A percentile compares a stretch with the other conserved stretches of the same genome.
Conservation (phyloP, 2,329 filamentous ascomycete species). For the Chlorencoelia australis region DNA sequence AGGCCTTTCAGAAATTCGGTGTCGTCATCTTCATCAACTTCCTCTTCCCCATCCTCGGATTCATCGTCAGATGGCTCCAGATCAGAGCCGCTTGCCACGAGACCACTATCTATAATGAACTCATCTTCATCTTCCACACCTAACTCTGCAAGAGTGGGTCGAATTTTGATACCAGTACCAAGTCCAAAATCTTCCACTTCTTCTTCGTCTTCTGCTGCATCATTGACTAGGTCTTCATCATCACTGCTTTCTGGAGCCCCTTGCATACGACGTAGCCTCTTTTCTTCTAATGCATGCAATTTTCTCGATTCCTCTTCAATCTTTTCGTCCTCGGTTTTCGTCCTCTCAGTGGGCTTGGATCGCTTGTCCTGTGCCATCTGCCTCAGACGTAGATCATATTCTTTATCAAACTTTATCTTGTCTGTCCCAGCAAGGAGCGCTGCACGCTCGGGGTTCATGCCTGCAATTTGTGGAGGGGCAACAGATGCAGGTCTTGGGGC, state of each 20-base stretch:
- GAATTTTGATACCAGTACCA: conserved; percentile 46
- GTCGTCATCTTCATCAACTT: conserved; percentile 38
- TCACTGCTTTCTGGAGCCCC: conserved; percentile 65
- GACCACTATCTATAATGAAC: conserved; percentile 80
- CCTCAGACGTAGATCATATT: conserved; percentile 78
- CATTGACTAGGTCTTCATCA: conserved; percentile 38
- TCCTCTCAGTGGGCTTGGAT: conserved; percentile 75
- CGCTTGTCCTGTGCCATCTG: conserved; percentile 76
- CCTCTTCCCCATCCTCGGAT: conserved; percentile 31
- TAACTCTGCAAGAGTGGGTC: conserved; percentile 39
- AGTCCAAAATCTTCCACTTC: conserved; percentile 52
- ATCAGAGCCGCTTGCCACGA: conserved; percentile 73
- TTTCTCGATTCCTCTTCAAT: conserved; percentile 66
- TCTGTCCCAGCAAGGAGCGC: conserved; percentile 50
- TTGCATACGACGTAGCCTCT: conserved; percentile 75
- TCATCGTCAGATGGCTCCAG: conserved; percentile 47
- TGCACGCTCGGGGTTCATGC: conserved; percentile 54
- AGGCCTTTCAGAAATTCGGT: conserved; percentile 66
- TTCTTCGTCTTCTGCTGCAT: conserved; percentile 40
- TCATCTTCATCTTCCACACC: conserved; percentile 91
- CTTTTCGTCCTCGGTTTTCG: conserved; percentile 84
- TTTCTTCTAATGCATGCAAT: conserved; percentile 72
- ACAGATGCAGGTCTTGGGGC: conserved; percentile 36
- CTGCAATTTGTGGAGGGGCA: conserved; percentile 29
- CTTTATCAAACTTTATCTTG: conserved; percentile 62